Evolutionary conservation across 1,284 basidiomycete species (phyloP).

Genomic region (Leucoagaricus sp.): DNA sequence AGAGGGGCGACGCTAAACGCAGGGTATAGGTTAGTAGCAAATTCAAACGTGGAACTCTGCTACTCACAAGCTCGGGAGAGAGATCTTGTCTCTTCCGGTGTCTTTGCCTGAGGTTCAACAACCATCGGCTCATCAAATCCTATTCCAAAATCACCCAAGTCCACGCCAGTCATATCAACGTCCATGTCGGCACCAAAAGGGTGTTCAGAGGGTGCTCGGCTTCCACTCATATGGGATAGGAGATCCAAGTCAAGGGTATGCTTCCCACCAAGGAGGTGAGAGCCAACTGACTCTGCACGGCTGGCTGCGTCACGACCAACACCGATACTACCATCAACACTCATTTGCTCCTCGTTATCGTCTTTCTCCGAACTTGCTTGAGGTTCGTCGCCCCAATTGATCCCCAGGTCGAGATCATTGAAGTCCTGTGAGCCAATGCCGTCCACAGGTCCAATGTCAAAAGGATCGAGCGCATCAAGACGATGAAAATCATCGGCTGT

Average conservation of each 20-base stretch:
- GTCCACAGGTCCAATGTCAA: constrained; percentile 74
- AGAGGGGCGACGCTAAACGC: constrained; percentile 67
- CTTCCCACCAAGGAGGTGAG: constrained; percentile 50
- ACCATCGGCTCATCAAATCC: constrained; percentile 60
- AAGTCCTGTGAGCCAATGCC: constrained; percentile 89
- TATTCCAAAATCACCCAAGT: constrained; percentile 69
- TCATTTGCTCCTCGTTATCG: constrained; percentile 42
- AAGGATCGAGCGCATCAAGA: constrained; percentile 62
- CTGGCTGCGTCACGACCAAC: constrained; percentile 71
- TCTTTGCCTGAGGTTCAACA: constrained; percentile 42
- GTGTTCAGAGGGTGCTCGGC: constrained; percentile 63
- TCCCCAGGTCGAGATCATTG: constrained; percentile 67
- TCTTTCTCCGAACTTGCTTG: constrained; percentile 32
- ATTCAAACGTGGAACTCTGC: neutral
- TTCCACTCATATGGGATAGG: constrained; percentile 54
- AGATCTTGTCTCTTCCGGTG: constrained; percentile 57
- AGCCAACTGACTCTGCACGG: constrained; percentile 59
- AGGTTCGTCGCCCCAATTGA: constrained; percentile 68
- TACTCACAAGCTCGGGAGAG: constrained; percentile 72
- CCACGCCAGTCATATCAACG: constrained; percentile 62
- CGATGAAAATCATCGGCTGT: constrained; percentile 65
- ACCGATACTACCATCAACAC: constrained; percentile 67
- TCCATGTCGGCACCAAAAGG: constrained; percentile 63
- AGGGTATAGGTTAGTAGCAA: constrained; percentile 7
- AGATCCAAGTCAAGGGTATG: constrained; percentile 49